phyloP scores from a whole-genome alignment of 208 protist species.

The Wallacemonas collosoma region DNA sequence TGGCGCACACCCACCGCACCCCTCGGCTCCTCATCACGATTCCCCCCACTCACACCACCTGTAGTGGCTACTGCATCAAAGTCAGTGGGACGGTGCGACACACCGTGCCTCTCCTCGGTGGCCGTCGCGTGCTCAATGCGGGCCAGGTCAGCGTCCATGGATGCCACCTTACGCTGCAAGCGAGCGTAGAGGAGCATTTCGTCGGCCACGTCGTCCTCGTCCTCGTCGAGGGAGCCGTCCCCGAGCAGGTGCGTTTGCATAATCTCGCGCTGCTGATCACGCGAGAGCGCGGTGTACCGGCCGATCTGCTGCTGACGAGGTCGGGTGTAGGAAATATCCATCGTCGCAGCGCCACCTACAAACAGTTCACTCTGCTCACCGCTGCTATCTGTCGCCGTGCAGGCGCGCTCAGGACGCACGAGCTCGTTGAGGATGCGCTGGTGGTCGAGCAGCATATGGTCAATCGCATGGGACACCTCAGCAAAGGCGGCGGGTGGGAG shows the following conservation, averaged over 20 bases:
- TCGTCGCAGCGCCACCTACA: background rate
- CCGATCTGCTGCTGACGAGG: constrained; percentile 4
- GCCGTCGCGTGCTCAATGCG: constrained; percentile 22
- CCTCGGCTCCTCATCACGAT: too few species aligned
- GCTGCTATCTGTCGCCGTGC: background rate
- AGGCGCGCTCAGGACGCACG: constrained; percentile 29
- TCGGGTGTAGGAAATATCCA: constrained; percentile 4
- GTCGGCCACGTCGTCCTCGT: constrained; percentile 39
- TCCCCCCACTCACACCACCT: too few species aligned
- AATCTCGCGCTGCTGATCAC: constrained; percentile 10
- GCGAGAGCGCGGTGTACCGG: constrained; percentile 8
- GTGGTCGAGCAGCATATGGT: constrained; percentile 80
- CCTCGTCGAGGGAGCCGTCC: constrained; percentile 2
- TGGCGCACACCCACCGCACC: too few species aligned
- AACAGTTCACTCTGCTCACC: constrained; percentile 13
- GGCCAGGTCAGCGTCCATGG: constrained; percentile 52
- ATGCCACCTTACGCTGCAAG: constrained; percentile 44
- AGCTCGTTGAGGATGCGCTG: constrained; percentile 61
- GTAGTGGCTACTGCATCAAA: background rate
- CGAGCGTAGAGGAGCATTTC: constrained; percentile 66
- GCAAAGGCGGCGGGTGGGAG: constrained; percentile 28
- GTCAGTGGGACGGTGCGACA: background rate
- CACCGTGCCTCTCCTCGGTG: background rate
- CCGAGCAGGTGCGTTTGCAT: constrained; percentile 16
- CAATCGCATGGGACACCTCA: constrained; percentile 45